Base-by-base conservation (phyloP, 1,139 yeast species). In the Saccharomyces hybrid region DNA sequence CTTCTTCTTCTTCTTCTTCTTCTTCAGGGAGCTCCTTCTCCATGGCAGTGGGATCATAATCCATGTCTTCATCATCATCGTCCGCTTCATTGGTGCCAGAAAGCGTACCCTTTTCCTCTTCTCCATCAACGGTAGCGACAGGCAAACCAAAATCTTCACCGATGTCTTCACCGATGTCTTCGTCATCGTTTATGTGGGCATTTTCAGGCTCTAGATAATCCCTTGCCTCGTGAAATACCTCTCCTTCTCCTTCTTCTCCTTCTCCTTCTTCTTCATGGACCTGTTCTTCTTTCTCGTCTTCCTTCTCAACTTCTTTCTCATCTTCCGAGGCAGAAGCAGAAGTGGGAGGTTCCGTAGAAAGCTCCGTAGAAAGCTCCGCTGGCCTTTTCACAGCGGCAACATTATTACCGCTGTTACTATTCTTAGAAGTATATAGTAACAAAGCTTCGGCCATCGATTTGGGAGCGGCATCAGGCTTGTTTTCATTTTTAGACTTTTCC, bases 161-260 rank as follows among this genome's bases (percentile, higher is more conserved):
- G 0, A 50, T n/a, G 25, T 55, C 56, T 44, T 49, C 46, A 6
- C 56, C 61, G 1, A 57, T 14, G 48, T 55, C 56, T 44, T 60
- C 63, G 11, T 64, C 63, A 4, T 25, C 38, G 32, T n/a, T n/a
- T n/a, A n/a, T n/a, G n/a, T n/a, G n/a, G n/a, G n/a, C n/a, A n/a
- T n/a, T n/a, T 38, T 11, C n/a, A 38, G 44, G 44, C 11, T 58
- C 64, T 8, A 55, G 57, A 25, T 57, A 65, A n/a, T 64, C 70
- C 27, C 63, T 66, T 16, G 69, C 72, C 29, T 64, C 71, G 46
- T 67, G 72, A 27, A 66, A 66, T 31, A 65, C 70, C 49, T 69
- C 67, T 28, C 44, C 54, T 46, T 53, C 54, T 2, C 44, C 46
- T 27, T 19, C 49, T 3, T 52, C 53, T 25, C 51, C 27, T 50